A percentile compares a stretch with the other conserved stretches of the same genome.
phyloP scores from a whole-genome alignment of 176 grass and related monocot species.

The Avena insularis region DNA sequence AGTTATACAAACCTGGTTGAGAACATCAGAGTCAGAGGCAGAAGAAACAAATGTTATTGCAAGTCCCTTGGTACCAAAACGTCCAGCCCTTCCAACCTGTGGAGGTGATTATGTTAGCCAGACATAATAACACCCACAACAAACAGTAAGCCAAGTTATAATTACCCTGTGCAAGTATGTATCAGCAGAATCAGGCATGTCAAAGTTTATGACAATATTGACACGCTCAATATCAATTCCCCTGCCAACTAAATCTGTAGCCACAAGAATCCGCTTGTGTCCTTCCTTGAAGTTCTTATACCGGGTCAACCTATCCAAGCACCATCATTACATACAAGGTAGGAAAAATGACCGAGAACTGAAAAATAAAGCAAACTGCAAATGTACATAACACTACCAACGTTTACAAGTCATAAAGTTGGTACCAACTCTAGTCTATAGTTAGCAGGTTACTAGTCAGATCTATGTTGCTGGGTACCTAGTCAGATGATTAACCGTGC shows the following conservation, averaged over 20 bases:
- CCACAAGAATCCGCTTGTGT: slow-evolving; percentile 96
- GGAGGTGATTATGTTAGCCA: background rate
- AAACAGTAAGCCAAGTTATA: background rate
- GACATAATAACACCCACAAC: background rate
- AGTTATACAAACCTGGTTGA: slow-evolving; percentile 69
- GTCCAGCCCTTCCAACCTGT: slow-evolving; percentile 86
- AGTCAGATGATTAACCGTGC: background rate
- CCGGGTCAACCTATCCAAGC: slow-evolving; percentile 60
- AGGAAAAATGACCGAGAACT: background rate
- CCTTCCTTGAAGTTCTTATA: slow-evolving; percentile 99
- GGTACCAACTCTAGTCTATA: slow-evolving; percentile 6
- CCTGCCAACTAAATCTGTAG: slow-evolving; percentile 97
- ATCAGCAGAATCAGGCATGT: slow-evolving; percentile 98
- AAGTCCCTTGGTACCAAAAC: slow-evolving; percentile 99
- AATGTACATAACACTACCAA: background rate
- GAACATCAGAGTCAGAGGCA: slow-evolving; percentile 91
- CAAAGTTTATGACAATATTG: slow-evolving; percentile 89
- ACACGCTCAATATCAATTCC: slow-evolving; percentile 99
- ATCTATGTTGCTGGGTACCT: background rate
- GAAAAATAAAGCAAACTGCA: background rate
- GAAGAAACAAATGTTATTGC: slow-evolving; percentile 98
- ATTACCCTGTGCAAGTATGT: slow-evolving; percentile 98
- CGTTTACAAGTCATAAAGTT: background rate
- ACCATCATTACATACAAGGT: background rate
- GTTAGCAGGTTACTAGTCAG: background rate